phyloP scores from a whole-genome alignment of 495 filamentous ascomycete species.

The Aspergillus cristatus region DNA sequence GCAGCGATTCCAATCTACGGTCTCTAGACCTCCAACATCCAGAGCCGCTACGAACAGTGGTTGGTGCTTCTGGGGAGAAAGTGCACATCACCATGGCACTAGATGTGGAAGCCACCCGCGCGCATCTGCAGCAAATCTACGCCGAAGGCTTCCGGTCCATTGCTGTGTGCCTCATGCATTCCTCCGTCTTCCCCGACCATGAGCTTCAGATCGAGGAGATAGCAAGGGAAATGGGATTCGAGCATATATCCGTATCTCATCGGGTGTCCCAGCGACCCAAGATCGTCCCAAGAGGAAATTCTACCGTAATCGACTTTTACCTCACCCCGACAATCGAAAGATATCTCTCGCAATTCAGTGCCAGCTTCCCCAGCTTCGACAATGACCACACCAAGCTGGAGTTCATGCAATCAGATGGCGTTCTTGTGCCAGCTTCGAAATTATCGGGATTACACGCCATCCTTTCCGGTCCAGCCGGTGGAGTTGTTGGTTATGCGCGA shows the following conservation, averaged over 20 bases:
- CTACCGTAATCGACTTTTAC: constrained; percentile 86
- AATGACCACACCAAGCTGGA: constrained; percentile 35
- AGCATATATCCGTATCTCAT: constrained; percentile 44
- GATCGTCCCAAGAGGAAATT: constrained; percentile 61
- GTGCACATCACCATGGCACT: constrained; percentile 31
- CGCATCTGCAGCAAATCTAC: constrained; percentile 27
- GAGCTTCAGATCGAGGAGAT: constrained; percentile 8
- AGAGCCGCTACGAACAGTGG: constrained; percentile 7
- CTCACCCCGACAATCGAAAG: constrained; percentile 83
- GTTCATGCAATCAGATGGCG: constrained; percentile 44
- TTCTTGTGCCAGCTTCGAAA: constrained; percentile 34
- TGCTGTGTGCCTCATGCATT: constrained; percentile 39
- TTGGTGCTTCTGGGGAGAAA: constrained; percentile 24
- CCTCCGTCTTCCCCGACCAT: constrained; percentile 40
- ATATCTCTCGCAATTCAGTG: constrained; percentile 75
- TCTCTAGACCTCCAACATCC: constrained; percentile 7
- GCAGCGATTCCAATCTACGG: constrained; percentile 20
- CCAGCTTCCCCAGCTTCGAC: constrained; percentile 39
- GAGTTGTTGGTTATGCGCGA: constrained; percentile 80
- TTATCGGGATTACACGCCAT: constrained; percentile 46
- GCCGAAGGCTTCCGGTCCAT: constrained; percentile 31
- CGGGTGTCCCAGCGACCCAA: constrained; percentile 72
- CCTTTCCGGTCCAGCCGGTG: constrained; percentile 47
- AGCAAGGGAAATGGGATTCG: constrained; percentile 27
- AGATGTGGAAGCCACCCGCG: constrained; percentile 12